A percentile compares a stretch with the other conserved stretches of the same genome.
These are phyloP conservation scores for Verbascum thapsus DNA, from an alignment of 257 asterid genomes.

Conservation along the genomic window DNA sequence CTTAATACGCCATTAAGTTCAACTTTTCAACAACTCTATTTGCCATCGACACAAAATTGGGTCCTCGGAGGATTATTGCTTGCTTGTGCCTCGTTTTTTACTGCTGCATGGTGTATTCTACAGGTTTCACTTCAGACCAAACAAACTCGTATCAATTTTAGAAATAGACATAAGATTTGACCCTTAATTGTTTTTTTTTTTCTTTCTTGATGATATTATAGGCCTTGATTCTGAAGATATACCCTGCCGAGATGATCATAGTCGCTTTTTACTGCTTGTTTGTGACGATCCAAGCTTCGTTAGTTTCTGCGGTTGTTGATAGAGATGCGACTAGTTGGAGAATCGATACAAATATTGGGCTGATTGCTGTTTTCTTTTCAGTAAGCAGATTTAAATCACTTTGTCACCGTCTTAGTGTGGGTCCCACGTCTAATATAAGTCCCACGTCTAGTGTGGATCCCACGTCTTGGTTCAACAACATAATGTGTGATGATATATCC, in stretches of 20 bases:
- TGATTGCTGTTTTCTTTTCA: slow-evolving; percentile 44
- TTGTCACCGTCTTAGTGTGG: slow-evolving; percentile 8
- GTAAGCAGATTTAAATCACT: slow-evolving; percentile 39
- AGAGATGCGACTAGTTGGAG: slow-evolving; percentile 49
- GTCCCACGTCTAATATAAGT: no score
- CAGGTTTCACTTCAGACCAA: slow-evolving; percentile 42
- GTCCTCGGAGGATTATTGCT: slow-evolving; percentile 52
- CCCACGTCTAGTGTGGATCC: no score
- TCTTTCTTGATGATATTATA: slow-evolving; percentile 21
- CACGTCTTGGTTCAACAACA: no score
- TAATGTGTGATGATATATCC: no score
- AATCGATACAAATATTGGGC: slow-evolving; percentile 43
- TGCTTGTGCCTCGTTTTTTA: slow-evolving; percentile 39
- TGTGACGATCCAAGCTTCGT: slow-evolving; percentile 47
- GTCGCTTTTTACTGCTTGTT: slow-evolving; percentile 48
- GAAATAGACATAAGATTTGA: neutral
- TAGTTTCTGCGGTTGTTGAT: slow-evolving; percentile 50
- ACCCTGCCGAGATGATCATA: slow-evolving; percentile 53
- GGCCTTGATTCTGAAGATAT: slow-evolving; percentile 57
- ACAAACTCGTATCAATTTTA: neutral
- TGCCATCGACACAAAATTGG: slow-evolving; percentile 45
- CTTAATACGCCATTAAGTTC: slow-evolving; percentile 37
- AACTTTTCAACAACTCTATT: slow-evolving; percentile 26
- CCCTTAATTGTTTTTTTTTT: neutral
- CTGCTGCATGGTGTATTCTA: slow-evolving; percentile 53